These are phyloP conservation scores for Neurospora sp. DNA, from an alignment of 495 filamentous ascomycete genomes.

Conservation along the genomic window DNA sequence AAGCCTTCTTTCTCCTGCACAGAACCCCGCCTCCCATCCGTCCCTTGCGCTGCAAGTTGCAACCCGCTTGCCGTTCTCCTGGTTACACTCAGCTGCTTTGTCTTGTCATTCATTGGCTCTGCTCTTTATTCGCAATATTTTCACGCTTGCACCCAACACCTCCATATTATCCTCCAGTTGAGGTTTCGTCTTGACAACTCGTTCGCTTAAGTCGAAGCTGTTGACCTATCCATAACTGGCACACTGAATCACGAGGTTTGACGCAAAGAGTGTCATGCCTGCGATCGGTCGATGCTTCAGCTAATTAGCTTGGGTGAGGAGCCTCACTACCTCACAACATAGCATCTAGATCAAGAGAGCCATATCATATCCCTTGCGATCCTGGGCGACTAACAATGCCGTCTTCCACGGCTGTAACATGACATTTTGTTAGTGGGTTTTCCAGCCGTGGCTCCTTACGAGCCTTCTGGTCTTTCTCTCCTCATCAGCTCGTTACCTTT, in stretches of 20 bases:
- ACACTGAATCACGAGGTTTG: neutral
- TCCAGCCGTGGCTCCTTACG: neutral
- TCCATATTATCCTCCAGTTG: neutral
- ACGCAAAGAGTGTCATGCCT: neutral
- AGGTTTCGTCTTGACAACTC: neutral
- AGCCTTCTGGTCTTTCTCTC: neutral
- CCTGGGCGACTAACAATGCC: neutral
- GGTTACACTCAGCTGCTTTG: neutral
- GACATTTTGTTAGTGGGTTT: neutral
- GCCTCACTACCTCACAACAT: neutral
- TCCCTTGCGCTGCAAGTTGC: neutral
- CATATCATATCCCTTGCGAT: neutral
- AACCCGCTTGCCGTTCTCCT: neutral
- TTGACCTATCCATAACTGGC: neutral
- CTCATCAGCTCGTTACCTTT: neutral
- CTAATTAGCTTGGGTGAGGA: neutral
- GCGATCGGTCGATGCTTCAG: neutral
- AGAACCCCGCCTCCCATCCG: neutral
- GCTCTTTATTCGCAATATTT: neutral
- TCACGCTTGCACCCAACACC: neutral
- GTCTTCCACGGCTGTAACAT: neutral
- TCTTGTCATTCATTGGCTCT: constrained; percentile 5
- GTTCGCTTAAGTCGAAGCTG: neutral
- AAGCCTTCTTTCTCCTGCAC: neutral
- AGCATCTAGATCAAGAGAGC: neutral